Base-by-base conservation (phyloP, 345 rosid species). In the Populus pruinosa region DNA sequence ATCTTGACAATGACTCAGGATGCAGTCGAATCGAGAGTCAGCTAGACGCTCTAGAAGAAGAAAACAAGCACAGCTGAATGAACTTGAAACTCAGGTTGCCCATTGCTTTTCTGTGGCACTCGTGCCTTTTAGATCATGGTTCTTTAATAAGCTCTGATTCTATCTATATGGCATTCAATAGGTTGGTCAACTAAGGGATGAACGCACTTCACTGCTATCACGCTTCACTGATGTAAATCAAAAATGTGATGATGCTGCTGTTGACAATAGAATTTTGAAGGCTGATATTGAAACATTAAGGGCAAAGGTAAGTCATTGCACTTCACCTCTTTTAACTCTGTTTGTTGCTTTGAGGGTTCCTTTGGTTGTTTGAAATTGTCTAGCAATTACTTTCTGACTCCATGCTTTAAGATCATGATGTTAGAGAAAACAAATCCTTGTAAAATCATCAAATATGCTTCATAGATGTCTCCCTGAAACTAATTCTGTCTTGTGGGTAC, bases 11-110 rank as follows among this genome's bases (percentile, higher is more conserved):
- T 85, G 79, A 23, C 33, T 29, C 85, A 96, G 99, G 90, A 94
- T 92, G 98, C 84, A 82, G 83, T 96, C 99, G 61, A 96, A 96
- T 89, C 91, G 98, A 79, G 99, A 96, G 88, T 96, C 99, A 47
- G 98, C 99, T 55, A 91, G 98, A 79, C 97, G 98, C 23, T 96
- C 98, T 72, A 88, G 99, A 87, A 88, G 91, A 85, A 90, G 97
- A 85, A 96, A 94, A 77, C 97, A 92, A 70, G 97, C 85, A 47
- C 98, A 94, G 71, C 72, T 93, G 82, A 88, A 77, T 87, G 99
- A 96, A 80, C 92, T 92, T 17, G 98, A 94, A 86, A 81, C 86
- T 69, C 98, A 96, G 99, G 99, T 96, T 67, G 61, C 69, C 43
- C 27, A 61, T 35, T 75, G 17, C 77, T 75, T 61, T 62, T 50